Conservation (phyloP, 495 filamentous ascomycete species). For the Daldinia vernicosa region DNA sequence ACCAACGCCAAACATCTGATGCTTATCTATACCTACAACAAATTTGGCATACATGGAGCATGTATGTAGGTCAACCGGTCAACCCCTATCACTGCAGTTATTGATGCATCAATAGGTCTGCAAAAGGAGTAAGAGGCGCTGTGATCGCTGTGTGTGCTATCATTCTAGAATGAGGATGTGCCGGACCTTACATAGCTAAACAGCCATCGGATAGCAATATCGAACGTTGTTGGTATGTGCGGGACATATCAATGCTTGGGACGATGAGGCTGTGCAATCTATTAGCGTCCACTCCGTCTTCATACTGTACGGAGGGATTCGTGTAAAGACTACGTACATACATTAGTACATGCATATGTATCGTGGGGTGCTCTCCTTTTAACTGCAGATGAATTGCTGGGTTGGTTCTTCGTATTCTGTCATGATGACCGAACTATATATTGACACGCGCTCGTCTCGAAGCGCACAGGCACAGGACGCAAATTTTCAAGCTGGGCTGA, state of each 20-base stretch:
- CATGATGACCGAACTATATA: conserved; percentile 24
- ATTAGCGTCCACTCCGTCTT: conserved; percentile 16
- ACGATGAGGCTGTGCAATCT: conserved; percentile 38
- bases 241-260: conserved; percentile 22
- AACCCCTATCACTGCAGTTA: conserved; percentile 8
- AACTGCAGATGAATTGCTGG: conserved; percentile 33
- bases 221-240: conserved; percentile 34
- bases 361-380: conserved; percentile 29
- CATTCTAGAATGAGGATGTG: conserved; percentile 42
- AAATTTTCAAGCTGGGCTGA: conserved; percentile 20
- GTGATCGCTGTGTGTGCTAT: conserved; percentile 35
- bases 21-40: background rate
- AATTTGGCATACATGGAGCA: background rate
- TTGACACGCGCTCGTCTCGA: conserved; percentile 10
- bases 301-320: conserved; percentile 33
- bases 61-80: background rate
- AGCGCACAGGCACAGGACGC: conserved; percentile 16
- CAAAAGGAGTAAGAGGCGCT: conserved; percentile 33
- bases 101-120: conserved; percentile 8
- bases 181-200: background rate
- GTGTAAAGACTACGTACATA: conserved; percentile 2
- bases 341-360: background rate
- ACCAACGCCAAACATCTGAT: too few species aligned
- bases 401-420: conserved; percentile 31
- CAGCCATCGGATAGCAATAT: conserved; percentile 27